A percentile compares a stretch with the other conserved stretches of the same genome.
phyloP scores from a whole-genome alignment of 2,329 filamentous ascomycete genomes.

The Amauroascus verrucosus region DNA sequence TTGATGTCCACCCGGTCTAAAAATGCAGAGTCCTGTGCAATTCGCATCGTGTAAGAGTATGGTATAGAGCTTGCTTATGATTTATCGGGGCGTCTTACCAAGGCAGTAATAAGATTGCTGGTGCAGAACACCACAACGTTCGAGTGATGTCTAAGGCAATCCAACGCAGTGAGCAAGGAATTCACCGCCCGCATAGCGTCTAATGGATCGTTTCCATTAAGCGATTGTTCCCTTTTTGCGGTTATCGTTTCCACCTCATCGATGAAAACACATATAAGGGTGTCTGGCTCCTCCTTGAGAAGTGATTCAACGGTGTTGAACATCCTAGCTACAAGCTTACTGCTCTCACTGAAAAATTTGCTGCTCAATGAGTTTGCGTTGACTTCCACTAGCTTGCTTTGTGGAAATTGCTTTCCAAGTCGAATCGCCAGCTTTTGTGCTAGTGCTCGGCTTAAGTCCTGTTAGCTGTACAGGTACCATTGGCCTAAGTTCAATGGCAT shows the following conservation, averaged over 20 bases:
- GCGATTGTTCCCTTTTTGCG: conserved; percentile 34
- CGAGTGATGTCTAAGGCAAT: conserved; percentile 32
- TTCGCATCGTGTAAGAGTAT: not conserved
- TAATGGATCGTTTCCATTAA: conserved; percentile 34
- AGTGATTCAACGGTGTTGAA: conserved; percentile 34
- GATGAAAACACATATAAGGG: conserved; percentile 39
- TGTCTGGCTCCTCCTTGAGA: conserved; percentile 31
- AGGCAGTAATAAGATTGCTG: conserved; percentile 38
- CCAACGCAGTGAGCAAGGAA: conserved; percentile 41
- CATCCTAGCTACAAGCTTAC: conserved; percentile 35
- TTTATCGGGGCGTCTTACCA: conserved; percentile 24
- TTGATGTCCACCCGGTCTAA: conserved; percentile 42
- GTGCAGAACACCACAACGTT: conserved; percentile 44
- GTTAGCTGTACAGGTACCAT: conserved; percentile 1
- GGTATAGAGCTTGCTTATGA: not conserved
- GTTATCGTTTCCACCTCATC: conserved; percentile 44
- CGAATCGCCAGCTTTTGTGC: conserved; percentile 44
- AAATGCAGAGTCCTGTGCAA: conserved; percentile 36
- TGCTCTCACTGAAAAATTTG: conserved; percentile 41
- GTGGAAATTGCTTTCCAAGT: conserved; percentile 32
- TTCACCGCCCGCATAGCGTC: conserved; percentile 43
- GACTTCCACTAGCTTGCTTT: conserved; percentile 37
- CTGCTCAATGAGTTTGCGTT: conserved; percentile 39
- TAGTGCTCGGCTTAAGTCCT: conserved; percentile 30
- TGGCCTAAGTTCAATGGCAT: not conserved